A percentile compares a stretch with the other conserved stretches of the same genome.
phyloP scores from a whole-genome alignment of 2,329 filamentous ascomycete species.

The Aspergillus vadensis region DNA sequence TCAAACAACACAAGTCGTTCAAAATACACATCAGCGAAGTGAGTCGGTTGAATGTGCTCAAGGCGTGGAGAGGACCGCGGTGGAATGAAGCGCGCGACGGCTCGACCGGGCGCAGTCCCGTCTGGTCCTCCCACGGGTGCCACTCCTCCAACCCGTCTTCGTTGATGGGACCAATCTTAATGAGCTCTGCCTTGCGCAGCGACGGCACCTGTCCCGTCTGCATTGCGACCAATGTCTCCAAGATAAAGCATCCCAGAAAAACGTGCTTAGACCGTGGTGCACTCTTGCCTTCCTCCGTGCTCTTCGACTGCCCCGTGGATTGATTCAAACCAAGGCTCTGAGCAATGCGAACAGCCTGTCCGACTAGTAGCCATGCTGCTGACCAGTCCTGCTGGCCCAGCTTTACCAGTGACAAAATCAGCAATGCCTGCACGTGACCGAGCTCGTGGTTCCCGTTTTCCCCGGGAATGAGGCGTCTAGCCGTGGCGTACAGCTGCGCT shows the following conservation, averaged over 20 bases:
- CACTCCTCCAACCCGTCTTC: conserved; percentile 73
- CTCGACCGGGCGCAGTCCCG: conserved; percentile 33
- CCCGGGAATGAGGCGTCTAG: conserved; percentile 47
- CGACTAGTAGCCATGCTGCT: conserved; percentile 66
- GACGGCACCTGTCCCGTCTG: conserved; percentile 50
- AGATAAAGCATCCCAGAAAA: conserved; percentile 54
- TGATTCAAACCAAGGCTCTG: conserved; percentile 30
- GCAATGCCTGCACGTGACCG: conserved; percentile 58
- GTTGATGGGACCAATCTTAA: conserved; percentile 53
- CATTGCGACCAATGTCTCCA: conserved; percentile 55
- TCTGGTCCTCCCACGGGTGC: conserved; percentile 67
- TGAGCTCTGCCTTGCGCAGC: conserved; percentile 53
- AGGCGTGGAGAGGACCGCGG: conserved; percentile 45
- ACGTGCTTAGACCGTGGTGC: conserved; percentile 45
- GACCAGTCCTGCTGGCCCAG: conserved; percentile 60
- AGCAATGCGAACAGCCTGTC: conserved; percentile 60
- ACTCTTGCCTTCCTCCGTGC: conserved; percentile 35
- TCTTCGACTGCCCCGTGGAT: conserved; percentile 47
- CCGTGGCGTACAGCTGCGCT: conserved; percentile 49
- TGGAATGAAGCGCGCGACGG: conserved; percentile 30
- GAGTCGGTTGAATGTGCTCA: conserved; percentile 58
- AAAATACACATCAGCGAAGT: conserved; percentile 41
- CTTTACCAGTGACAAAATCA: conserved; percentile 64
- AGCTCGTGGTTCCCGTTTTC: conserved; percentile 51
- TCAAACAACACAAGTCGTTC: conserved; percentile 36